Evolutionary conservation across 805 yeast species (phyloP).

Genomic region (Monosporozyma solicola): DNA sequence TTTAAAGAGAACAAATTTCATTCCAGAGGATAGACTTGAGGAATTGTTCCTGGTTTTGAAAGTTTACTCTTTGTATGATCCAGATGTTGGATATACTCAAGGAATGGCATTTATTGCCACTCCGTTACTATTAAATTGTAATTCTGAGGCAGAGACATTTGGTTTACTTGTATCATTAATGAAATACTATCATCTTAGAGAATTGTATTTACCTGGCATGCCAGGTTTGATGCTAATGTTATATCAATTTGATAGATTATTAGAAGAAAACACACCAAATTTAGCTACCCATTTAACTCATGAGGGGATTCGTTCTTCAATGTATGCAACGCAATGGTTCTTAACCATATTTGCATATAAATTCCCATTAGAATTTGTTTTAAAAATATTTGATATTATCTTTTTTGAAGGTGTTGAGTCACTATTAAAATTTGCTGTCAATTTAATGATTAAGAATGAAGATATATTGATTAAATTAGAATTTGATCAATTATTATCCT

Average conservation of each 20-base stretch:
- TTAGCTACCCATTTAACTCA: conserved; percentile 67
- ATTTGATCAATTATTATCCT: conserved; percentile 71
- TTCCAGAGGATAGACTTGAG: conserved; percentile 50
- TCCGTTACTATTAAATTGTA: conserved; percentile 69
- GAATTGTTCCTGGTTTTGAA: conserved; percentile 68
- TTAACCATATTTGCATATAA: conserved; percentile 90
- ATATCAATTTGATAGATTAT: conserved; percentile 81
- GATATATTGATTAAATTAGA: conserved; percentile 46
- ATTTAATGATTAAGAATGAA: conserved; percentile 65
- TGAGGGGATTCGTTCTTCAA: conserved; percentile 83
- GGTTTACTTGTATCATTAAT: conserved; percentile 70
- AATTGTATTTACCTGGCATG: conserved; percentile 80
- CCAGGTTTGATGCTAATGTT: conserved; percentile 79
- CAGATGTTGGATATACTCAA: conserved; percentile 95
- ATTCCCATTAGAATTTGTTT: conserved; percentile 81
- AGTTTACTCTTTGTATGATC: conserved; percentile 77
- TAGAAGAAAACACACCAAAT: conserved; percentile 68
- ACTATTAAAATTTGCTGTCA: conserved; percentile 72
- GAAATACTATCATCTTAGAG: conserved; percentile 76
- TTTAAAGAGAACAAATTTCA: conserved; percentile 75
- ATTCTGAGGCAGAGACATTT: conserved; percentile 70
- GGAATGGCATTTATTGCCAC: conserved; percentile 94
- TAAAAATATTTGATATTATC: conserved; percentile 79
- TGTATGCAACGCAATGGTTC: conserved; percentile 98
- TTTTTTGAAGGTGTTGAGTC: conserved; percentile 90